Evolutionary conservation across 2,329 filamentous ascomycete genomes (phyloP), one percentile per base, ranked within the genome.

Genomic region (Fusarium sp.): DNA sequence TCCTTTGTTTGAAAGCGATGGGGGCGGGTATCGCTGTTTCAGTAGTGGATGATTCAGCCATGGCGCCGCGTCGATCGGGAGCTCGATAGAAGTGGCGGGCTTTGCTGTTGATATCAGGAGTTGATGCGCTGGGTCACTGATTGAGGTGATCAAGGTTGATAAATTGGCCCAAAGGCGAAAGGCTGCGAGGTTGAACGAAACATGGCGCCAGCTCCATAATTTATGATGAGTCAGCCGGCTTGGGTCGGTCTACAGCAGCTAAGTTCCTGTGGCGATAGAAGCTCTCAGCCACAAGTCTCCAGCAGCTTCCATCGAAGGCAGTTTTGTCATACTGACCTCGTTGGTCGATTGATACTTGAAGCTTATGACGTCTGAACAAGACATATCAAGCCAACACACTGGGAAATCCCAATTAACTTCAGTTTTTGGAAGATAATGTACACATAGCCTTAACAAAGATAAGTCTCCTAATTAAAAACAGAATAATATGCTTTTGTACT

Each of bases 171-270:
- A 14, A 5, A 51, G 32, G 30, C 32, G n/a, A 52, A 52, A 52
- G 30, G 30, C 18, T 20, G 15, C 8, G 11, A 50, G 0, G 11
- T 18, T 32, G 22, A 50, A 0, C 28, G 10, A 1, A 18, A 18
- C 5, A 12, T n/a, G 28, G 47, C 28, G 28, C 5, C 28, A 18
- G 28, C 47, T n/a, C 47, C 28, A 32, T 1, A 50, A 6, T 24
- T 24, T 13, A 18, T 7, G 28, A 32, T 50, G 22, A 50, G 47
- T 50, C 22, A 50, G 47, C 47, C 28, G 7, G 44, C 7, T 47
- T 1, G 12, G 3, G 13, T 2, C 13, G 3, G 13, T 2, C 13
- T 14, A 0, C 6, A 28, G 18, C 45, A 22, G 18, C 13, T 15
- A 11, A 5, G 26, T 11, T 9, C 8, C 47, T n/a, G 47, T 50